Evolutionary conservation across 345 rosid genomes (phyloP), one percentile per base, ranked within the genome.

Genomic region (Citrus glauca): DNA sequence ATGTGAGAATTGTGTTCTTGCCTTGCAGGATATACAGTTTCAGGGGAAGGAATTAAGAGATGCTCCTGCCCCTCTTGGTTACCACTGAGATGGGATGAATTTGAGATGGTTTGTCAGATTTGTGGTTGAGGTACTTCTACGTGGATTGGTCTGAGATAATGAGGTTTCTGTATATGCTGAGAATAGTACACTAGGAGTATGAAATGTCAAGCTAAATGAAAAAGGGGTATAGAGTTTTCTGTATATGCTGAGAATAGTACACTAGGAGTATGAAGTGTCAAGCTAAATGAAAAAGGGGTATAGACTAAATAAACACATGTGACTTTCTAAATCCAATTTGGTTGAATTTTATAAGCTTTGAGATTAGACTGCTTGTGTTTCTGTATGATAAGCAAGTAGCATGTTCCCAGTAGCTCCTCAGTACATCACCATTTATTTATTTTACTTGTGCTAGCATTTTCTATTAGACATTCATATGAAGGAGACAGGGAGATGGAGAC

Each of bases 41-140:
- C 86, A 90, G 78, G 93, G 95, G 9, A 91, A 87, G 84, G 89
- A 91, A 77, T 75, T 93, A 83, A 89, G 83, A 66, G 95, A 89
- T 63, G 90, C 91, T 22, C 88, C 97, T 22, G 95, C 95, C 53
- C 97, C 94, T 17, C 59, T 89, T 72, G 91, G 94, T 61, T 91
- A 90, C 80, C 97, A 85, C 78, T 93, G 79, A 81, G 32, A 7
- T 5, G 32, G 19, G 14, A 38, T 45, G 59, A 24, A 48, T 64
- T 66, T 62, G 53, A 66, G 53, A 63, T 63, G 62, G 25, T 13
- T 33, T 7, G 0, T 24, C 22, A 14, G 19, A 19, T 59, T 59
- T 40, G 7, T 60, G 13, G 32, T 8, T n/a, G 67, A 61, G 55
- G 35, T 45, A 25, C 25, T 33, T 37, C 24, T 19, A 66, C 3